Evolutionary conservation across 768 basidiomycete genomes (phyloP).

Genomic region (Pleurotus eryngii): DNA sequence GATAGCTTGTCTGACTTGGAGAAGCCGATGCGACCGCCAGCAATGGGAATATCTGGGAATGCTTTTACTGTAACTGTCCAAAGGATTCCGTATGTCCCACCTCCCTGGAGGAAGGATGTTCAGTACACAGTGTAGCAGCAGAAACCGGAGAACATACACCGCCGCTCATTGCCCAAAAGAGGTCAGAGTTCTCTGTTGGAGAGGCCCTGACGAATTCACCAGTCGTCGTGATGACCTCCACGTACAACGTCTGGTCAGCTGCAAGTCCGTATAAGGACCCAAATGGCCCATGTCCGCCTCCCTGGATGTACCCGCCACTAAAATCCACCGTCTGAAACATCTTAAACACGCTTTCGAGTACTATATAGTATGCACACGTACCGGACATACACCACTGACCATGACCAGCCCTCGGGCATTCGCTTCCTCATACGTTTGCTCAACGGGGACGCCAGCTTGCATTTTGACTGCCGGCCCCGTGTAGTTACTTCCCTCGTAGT

Average conservation of each 20-base stretch:
- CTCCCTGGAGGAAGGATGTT: not conserved
- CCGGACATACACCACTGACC: not conserved
- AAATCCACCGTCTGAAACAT: constrained; percentile 26
- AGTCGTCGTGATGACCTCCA: constrained; percentile 39
- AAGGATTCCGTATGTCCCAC: not conserved
- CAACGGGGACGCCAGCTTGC: not conserved
- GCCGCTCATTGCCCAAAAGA: constrained; percentile 43
- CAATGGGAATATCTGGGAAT: not conserved
- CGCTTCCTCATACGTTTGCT: not conserved
- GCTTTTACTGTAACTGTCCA: not conserved
- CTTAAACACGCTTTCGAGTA: not conserved
- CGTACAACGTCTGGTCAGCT: constrained; percentile 27
- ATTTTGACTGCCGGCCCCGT: not conserved
- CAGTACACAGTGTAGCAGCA: constrained; percentile 21
- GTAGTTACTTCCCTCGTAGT: not conserved
- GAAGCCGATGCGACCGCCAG: not conserved
- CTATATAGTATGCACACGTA: not conserved
- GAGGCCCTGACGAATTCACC: constrained; percentile 35
- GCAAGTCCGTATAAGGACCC: constrained; percentile 27
- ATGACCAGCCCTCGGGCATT: not conserved
- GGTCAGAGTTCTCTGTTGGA: constrained; percentile 32
- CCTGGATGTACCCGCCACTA: constrained; percentile 35
- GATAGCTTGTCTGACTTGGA: not conserved
- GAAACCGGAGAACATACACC: constrained; percentile 26
- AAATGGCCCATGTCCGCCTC: constrained; percentile 32